Evolutionary conservation across 169 alveolate genomes (phyloP), one percentile per base, ranked within the genome.

Genomic region (Eimeria falciformis): DNA sequence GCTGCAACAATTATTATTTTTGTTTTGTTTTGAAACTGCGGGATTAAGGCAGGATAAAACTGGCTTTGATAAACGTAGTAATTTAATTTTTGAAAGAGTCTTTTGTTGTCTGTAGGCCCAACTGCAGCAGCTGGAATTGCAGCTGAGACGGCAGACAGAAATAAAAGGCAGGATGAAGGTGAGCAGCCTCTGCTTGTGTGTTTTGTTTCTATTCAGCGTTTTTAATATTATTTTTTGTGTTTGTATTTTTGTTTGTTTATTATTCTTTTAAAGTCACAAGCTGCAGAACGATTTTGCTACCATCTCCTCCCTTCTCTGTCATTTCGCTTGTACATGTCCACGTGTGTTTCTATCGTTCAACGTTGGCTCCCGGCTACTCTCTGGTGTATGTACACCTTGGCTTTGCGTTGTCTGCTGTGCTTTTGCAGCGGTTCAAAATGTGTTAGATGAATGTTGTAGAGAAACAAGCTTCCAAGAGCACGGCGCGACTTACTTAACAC

Each of bases 401-500:
- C 14, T 50, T 50, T 50, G n/a, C n/a, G n/a, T n/a, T n/a, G n/a
- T n/a, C n/a, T n/a, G n/a, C n/a, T n/a, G n/a, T n/a, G n/a, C n/a
- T n/a, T 21, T 4, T 33, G 47, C 81, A 69, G 81, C 50, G 4
- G 53, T 69, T 2, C 25, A 50, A 23, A 69, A 7, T 4, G 81
- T 69, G 27, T 17, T 69, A 23, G 17, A 14, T 27, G 81, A 27
- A 33, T 69, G 81, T n/a, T 69, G 81, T n/a, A 25, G 53, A 6
- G 81, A 69, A 69, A 43, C 25, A 69, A 37, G 14, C 81, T 69
- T 69, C 53, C 5, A 0, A 4, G 81, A 69, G 14, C 53, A 37
- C 53, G 81, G 81, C 2, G 53, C 81, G 7, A 69, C 81, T 33
- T 27, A 69, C 50, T 11, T 69, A 3, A 69, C 81, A 11, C 81